Conservation (phyloP, 176 grass and related monocot genomes). For the Oryza glaberrima region DNA sequence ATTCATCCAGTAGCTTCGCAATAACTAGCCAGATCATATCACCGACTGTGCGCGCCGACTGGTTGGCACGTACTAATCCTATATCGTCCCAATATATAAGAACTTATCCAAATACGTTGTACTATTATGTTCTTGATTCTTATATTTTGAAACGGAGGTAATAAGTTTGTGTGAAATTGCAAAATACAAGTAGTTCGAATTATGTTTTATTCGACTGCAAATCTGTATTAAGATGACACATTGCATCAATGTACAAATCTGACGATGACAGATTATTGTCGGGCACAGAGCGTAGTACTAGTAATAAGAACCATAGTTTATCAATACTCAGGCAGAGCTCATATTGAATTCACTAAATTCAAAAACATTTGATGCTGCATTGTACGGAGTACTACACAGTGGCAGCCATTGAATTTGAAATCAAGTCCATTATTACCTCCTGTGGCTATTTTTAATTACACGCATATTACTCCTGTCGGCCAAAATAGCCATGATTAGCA, state of each 20-base stretch:
- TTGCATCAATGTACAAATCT: not conserved
- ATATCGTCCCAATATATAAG: too few relatives aligned
- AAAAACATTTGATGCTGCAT: not conserved
- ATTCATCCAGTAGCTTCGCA: not conserved
- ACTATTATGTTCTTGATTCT: too few relatives aligned
- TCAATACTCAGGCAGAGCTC: not conserved
- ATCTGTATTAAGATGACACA: not conserved
- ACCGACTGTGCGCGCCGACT: not conserved
- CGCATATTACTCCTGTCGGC: not conserved
- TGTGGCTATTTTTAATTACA: not conserved
- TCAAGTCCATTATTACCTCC: not conserved
- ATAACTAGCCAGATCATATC: not conserved
- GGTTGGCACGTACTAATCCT: too few relatives aligned
- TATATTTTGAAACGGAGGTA: too few relatives aligned
- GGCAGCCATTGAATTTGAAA: not conserved
- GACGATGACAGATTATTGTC: not conserved
- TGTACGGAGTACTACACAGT: not conserved
- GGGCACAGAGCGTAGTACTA: not conserved
- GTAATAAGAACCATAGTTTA: too few relatives aligned
- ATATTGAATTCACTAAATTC: not conserved
- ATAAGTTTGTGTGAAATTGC: not conserved
- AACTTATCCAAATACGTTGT: rapidly evolving
- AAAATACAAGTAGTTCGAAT: not conserved
- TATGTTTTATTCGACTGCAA: not conserved
- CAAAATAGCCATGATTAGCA: not conserved